Evolutionary conservation across 192 early-diverging fungal genomes (phyloP), one percentile per base, ranked within the genome.

Genomic region (Cetraspora pellucida): DNA sequence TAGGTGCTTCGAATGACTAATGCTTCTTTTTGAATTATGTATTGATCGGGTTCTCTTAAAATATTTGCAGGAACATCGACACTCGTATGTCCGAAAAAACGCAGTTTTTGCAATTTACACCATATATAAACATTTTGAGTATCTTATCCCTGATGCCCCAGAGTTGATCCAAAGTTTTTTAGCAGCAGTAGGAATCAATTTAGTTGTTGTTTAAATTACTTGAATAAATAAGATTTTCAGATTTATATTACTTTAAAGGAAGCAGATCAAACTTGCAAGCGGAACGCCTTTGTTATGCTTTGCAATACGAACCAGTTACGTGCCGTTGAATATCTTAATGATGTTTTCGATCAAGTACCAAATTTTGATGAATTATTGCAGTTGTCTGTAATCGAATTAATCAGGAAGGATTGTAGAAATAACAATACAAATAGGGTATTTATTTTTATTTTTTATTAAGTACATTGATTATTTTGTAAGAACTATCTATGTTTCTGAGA

Each of bases 51-150:
- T 44, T 61, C 31, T 44, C 45, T 28, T 46, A 11, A 74, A 21
- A 47, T 54, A 68, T 25, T 81, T 37, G 3, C 37, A 93, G 91
- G 93, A 94, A 85, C 97, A 98, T 83, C 90, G 95, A 65, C 95
- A 98, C 80, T 87, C 95, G n/a, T 99, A 98, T 80, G 98, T 99
- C 73, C 89, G 97, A 78, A 97, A 97, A 83, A 99, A 99, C 80
- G 98, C 98, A 44, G 92, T 99, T 17, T 88, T 96, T 37, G 97
- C 97, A 43, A 92, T 99, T 49, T 92, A 90, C 67, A 85, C 93
- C 17, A 94, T 98, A 70, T 96, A 90, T 85, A 95, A 94, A 73
- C 87, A 89, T 81, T 91, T 94, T 84, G 93, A 97, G 74, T 90
- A 93, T 74, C 89, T 99, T 55, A 93, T 98, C 67, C 98, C 98